Conservation (phyloP, 2,329 filamentous ascomycete genomes). For the Venturia aucupariae region DNA sequence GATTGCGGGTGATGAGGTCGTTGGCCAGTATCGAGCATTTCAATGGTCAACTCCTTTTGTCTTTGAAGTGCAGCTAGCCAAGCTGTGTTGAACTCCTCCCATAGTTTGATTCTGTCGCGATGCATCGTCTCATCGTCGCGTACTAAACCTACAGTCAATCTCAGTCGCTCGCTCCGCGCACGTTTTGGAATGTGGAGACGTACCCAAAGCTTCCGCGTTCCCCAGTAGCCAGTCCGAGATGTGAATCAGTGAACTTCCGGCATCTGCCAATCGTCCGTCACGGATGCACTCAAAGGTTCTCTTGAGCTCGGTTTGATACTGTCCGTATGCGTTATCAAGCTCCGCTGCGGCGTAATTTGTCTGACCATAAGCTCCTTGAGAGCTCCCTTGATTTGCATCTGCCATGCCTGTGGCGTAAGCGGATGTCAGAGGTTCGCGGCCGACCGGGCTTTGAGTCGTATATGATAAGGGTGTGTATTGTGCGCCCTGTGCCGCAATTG, state of each 20-base stretch:
- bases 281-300: slow-evolving; percentile 64
- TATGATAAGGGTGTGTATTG: slow-evolving; percentile 48
- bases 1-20: slow-evolving; percentile 50
- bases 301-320: slow-evolving; percentile 47
- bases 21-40: slow-evolving; percentile 49
- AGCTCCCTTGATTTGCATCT: slow-evolving; percentile 36
- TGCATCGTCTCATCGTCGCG: slow-evolving; percentile 72
- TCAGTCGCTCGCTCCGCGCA: slow-evolving; percentile 25
- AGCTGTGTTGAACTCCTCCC: slow-evolving; percentile 89
- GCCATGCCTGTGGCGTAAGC: slow-evolving; percentile 45
- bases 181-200: slow-evolving; percentile 24
- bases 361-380: slow-evolving; percentile 31
- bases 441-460: slow-evolving; percentile 52
- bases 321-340: slow-evolving; percentile 59
- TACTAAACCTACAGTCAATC: slow-evolving; percentile 58
- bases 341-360: slow-evolving; percentile 27
- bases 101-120: slow-evolving; percentile 69
- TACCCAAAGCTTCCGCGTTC: slow-evolving; percentile 58
- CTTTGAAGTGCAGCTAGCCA: slow-evolving; percentile 79
- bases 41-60: slow-evolving; percentile 64
- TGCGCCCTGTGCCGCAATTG: slow-evolving; percentile 49
- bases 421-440: slow-evolving; percentile 40
- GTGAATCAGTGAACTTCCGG: slow-evolving; percentile 48
- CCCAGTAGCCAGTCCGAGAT: slow-evolving; percentile 59
- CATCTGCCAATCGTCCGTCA: slow-evolving; percentile 50